Base-by-base conservation (phyloP, 352 stramenopile species). In the Globisporangium canariense region DNA sequence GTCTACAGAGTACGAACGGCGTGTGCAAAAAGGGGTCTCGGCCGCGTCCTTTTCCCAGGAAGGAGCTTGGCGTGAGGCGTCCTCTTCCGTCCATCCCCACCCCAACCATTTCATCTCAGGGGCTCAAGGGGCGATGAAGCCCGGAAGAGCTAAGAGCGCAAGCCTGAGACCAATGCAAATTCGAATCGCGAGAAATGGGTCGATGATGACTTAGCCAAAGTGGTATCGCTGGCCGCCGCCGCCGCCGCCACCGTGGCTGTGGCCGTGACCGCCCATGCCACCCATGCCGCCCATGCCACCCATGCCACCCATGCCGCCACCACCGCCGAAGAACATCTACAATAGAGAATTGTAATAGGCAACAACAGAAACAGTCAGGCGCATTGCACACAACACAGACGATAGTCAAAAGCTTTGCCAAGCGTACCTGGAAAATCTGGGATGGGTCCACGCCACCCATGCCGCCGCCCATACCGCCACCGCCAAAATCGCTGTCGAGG, bases 401-500 rank as follows among this genome's bases (percentile, higher is more conserved):
- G 20, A n/a, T 49, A 18, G 16, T 13, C 13, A 40, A 53, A 9
- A 9, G 30, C 13, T 11, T 51, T 51, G 6, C 7, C 2, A 58
- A 41, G 40, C 25, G 20, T 71, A 91, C 83, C 80, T 92, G 85
- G 72, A 94, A 92, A 66, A 94, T 94, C 70, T 94, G 83, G 20
- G 81, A 90, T 4, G 85, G 85, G 50, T 94, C 83, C 16, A 94
- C 83, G 32, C 90, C 90, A 30, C 79, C 77, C 82, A 92, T 92
- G 46, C 78, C 80, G 64, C 81, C 83, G 64, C 81, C 83, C 83
- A 94, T 95, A 52, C 84, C 82, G 46, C 86, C 85, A 11, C 73
- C 74, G 40, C 79, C 82, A 69, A 89, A 91, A 75, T 93, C 89
- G 64, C 87, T 95, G 63, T 98, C 92, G 30, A 98, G 76, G 63